Evolutionary conservation across 192 early-diverging fungal species (phyloP).

Genomic region (Coemansia sp.): DNA sequence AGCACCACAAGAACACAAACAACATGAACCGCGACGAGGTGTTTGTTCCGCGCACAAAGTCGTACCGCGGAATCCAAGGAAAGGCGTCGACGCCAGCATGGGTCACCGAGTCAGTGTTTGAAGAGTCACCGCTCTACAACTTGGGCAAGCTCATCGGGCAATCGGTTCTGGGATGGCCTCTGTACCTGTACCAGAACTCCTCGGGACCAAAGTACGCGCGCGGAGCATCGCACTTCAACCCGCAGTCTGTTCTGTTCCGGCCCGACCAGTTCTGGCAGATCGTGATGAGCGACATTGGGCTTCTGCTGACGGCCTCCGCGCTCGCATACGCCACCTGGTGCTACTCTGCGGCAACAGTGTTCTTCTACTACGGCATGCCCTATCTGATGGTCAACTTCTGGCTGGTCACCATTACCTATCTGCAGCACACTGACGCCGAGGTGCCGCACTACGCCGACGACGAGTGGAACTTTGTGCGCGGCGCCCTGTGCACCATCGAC

Average conservation of each 20-base stretch:
- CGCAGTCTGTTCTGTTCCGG: slow-evolving; percentile 78
- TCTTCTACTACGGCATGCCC: slow-evolving; percentile 88
- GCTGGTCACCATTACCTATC: slow-evolving; percentile 94
- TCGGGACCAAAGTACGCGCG: slow-evolving; percentile 77
- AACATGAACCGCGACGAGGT: slow-evolving; percentile 94
- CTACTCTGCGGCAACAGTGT: slow-evolving; percentile 64
- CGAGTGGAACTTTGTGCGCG: slow-evolving; percentile 91
- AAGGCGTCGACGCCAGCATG: slow-evolving; percentile 55
- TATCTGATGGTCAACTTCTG: slow-evolving; percentile 93
- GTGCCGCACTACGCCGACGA: slow-evolving; percentile 88
- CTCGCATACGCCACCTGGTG: slow-evolving; percentile 59
- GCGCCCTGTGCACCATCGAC: slow-evolving; percentile 89
- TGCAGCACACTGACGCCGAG: slow-evolving; percentile 89
- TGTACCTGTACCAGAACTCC: slow-evolving; percentile 79
- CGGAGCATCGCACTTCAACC: slow-evolving; percentile 88
- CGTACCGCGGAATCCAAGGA: slow-evolving; percentile 57
- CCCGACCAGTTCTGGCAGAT: slow-evolving; percentile 70
- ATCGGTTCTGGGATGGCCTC: slow-evolving; percentile 86
- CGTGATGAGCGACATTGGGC: slow-evolving; percentile 74
- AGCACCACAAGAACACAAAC: slow-evolving; percentile 91
- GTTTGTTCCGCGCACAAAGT: slow-evolving; percentile 84
- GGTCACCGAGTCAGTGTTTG: slow-evolving; percentile 61
- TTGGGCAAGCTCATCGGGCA: slow-evolving; percentile 68
- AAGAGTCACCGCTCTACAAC: slow-evolving; percentile 74
- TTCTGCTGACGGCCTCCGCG: slow-evolving; percentile 58